phyloP scores from a whole-genome alignment of 1,284 basidiomycete genomes.

The Sporisorium scitamineum region DNA sequence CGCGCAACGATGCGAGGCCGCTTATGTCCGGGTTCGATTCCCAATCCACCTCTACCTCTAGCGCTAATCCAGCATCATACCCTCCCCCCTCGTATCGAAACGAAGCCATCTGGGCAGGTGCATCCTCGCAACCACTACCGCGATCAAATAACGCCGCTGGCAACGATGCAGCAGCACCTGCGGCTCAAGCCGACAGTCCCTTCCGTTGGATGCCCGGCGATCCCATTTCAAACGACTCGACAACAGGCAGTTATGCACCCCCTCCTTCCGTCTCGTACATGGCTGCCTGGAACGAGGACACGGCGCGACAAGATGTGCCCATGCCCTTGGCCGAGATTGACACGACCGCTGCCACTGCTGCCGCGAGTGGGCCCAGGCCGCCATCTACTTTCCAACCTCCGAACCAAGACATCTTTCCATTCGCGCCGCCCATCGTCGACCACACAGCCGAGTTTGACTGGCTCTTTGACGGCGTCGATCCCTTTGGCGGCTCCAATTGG shows the following conservation, averaged over 20 bases:
- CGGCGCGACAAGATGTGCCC: slow-evolving; percentile 12
- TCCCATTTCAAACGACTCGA: slow-evolving; percentile 7
- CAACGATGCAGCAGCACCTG: neutral
- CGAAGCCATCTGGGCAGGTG: slow-evolving; percentile 18
- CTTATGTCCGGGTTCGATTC: slow-evolving; percentile 1
- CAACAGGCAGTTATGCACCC: slow-evolving; percentile 41
- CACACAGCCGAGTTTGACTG: slow-evolving; percentile 57
- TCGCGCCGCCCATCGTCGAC: slow-evolving; percentile 45
- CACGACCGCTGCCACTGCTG: slow-evolving; percentile 5
- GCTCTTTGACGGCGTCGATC: slow-evolving; percentile 58
- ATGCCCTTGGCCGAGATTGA: slow-evolving; percentile 35
- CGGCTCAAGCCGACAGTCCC: slow-evolving; percentile 2
- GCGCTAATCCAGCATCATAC: slow-evolving; percentile 7
- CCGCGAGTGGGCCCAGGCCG: slow-evolving; percentile 1
- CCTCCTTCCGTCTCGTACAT: slow-evolving; percentile 42
- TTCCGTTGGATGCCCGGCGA: slow-evolving; percentile 41
- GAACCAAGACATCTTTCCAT: slow-evolving; percentile 52
- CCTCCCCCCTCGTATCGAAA: slow-evolving; percentile 19
- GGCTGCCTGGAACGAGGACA: slow-evolving; percentile 31
- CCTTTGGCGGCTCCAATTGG: slow-evolving; percentile 42
- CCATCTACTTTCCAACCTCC: slow-evolving; percentile 27
- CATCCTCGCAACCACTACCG: slow-evolving; percentile 5
- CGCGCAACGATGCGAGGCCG: neutral
- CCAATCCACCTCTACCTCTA: neutral
- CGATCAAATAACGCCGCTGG: slow-evolving; percentile 4